Conservation (phyloP, 257 asterid species). For the Solanum corneliomulleri region DNA sequence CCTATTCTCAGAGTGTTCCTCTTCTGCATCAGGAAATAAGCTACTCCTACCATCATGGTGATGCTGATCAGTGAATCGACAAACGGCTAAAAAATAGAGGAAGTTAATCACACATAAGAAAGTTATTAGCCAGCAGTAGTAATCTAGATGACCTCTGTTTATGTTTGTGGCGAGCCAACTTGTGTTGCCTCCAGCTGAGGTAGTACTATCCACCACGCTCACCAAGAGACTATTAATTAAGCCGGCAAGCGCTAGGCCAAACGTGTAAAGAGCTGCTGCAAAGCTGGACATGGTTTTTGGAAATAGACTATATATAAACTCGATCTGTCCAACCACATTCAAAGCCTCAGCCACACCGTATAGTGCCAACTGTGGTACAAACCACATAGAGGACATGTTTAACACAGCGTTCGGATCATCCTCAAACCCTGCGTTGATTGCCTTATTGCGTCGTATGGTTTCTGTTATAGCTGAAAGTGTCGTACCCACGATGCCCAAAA, state of each 20-base stretch:
- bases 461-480: constrained; percentile 3
- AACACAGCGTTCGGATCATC: not conserved
- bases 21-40: not conserved
- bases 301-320: constrained; percentile 4
- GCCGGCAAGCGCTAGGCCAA: not conserved
- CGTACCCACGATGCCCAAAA: not conserved
- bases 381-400: constrained; percentile 13
- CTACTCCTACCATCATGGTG: not conserved
- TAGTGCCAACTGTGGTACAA: not conserved
- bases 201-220: not conserved
- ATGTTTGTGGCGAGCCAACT: constrained; percentile 14
- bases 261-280: not conserved
- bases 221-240: constrained; percentile 2
- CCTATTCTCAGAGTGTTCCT: not conserved
- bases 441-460: not conserved
- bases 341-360: constrained; percentile 8
- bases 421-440: not conserved
- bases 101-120: constrained; percentile 1
- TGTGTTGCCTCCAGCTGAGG: not conserved
- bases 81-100: not conserved
- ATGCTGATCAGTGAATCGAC: not conserved
- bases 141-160: constrained; percentile 9
- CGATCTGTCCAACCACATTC: constrained; percentile 3
- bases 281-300: constrained; percentile 16
- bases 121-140: constrained; percentile 2